These are phyloP conservation scores for Zygosaccharomyces rouxii DNA, from an alignment of 805 yeast species.

Conservation along the genomic window DNA sequence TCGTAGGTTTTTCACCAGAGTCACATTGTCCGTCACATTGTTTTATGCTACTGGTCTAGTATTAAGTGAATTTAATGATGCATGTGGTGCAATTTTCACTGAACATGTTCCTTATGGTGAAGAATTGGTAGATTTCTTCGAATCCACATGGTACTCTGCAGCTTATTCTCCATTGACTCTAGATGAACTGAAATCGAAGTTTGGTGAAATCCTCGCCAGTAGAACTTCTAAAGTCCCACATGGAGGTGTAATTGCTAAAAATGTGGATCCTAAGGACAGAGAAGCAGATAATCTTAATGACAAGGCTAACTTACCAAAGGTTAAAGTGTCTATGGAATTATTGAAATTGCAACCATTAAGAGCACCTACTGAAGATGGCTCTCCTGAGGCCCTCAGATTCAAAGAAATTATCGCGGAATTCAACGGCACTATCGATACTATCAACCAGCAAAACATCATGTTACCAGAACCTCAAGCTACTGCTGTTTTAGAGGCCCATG, in stretches of 20 bases:
- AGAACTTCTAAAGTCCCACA: conserved; percentile 20
- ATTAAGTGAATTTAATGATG: conserved; percentile 49
- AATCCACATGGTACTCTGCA: conserved; percentile 32
- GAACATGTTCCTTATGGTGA: conserved; percentile 65
- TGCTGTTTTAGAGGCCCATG: conserved; percentile 15
- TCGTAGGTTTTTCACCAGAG: conserved; percentile 32
- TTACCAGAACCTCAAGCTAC: conserved; percentile 20
- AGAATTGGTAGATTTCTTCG: conserved; percentile 46
- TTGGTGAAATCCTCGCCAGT: conserved; percentile 23
- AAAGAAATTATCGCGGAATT: conserved; percentile 27
- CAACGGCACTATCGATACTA: conserved; percentile 33
- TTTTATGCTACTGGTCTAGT: conserved; percentile 60
- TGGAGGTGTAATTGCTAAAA: conserved; percentile 10
- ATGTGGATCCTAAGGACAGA: conserved; percentile 5
- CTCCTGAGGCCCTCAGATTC: conserved; percentile 12
- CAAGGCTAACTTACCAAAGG: not conserved
- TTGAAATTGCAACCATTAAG: conserved; percentile 9
- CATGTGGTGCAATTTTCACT: conserved; percentile 55
- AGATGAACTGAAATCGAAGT: conserved; percentile 24
- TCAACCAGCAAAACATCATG: conserved; percentile 37
- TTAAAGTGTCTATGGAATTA: conserved; percentile 2
- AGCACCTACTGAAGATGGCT: not conserved
- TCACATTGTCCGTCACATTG: conserved; percentile 33
- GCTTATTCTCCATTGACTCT: conserved; percentile 19
- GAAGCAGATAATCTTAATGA: not conserved